Conservation (phyloP, 2,329 filamentous ascomycete genomes). For the Colletotrichum sp. region DNA sequence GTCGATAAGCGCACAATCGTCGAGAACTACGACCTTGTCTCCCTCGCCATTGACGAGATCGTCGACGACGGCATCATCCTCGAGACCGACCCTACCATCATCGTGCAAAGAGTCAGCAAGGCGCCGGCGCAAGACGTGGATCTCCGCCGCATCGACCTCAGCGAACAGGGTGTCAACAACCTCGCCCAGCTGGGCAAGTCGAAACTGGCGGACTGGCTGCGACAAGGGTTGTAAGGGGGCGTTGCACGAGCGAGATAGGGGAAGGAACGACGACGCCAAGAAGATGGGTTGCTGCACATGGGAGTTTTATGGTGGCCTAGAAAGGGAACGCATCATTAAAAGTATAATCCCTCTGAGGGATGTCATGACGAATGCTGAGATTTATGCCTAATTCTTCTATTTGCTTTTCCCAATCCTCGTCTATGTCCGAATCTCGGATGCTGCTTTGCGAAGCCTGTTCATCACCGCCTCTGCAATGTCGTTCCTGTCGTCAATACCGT, state of each 20-base stretch:
- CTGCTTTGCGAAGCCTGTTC: conserved; percentile 83
- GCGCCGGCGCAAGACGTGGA: conserved; percentile 91
- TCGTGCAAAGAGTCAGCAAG: conserved; percentile 89
- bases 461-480: conserved; percentile 88
- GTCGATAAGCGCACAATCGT: conserved; percentile 98
- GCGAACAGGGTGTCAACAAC: conserved; percentile 94
- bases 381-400: conserved; percentile 23
- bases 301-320: conserved; percentile 24
- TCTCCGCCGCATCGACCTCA: conserved; percentile 92
- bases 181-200: conserved; percentile 92
- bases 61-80: conserved; percentile 95
- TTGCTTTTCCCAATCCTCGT: conserved; percentile 17
- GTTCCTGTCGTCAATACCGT: conserved; percentile 81
- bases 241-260: neutral
- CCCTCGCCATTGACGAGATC: conserved; percentile 93
- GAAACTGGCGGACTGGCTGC: conserved; percentile 88
- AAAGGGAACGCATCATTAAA: conserved; percentile 23
- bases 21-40: conserved; percentile 94
- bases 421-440: conserved; percentile 63
- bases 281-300: neutral
- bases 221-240: conserved; percentile 72
- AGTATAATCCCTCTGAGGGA: conserved; percentile 11
- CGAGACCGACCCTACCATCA: conserved; percentile 94
- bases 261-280: neutral
- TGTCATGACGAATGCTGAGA: conserved; percentile 20